Evolutionary conservation across 2,329 filamentous ascomycete genomes (phyloP).

Genomic region (Colletotrichum sp.): DNA sequence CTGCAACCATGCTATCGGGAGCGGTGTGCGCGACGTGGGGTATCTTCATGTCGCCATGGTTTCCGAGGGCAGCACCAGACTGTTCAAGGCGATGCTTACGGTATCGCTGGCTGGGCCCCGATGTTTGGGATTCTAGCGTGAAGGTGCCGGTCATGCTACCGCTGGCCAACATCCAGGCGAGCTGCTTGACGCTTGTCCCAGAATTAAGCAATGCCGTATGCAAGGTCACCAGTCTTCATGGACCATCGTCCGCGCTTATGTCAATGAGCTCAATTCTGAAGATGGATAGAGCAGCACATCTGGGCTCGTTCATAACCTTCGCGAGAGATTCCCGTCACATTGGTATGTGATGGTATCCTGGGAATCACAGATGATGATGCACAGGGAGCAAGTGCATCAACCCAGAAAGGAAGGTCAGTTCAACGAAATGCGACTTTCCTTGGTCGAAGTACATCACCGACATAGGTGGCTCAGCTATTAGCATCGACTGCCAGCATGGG

Average conservation of each 20-base stretch:
- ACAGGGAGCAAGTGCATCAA: neutral
- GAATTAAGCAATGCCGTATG: neutral
- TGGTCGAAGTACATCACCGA: accelerated
- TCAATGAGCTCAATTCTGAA: accelerated
- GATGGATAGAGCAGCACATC: neutral
- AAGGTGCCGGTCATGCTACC: neutral
- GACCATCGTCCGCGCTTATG: accelerated
- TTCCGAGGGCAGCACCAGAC: accelerated
- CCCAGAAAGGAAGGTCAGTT: neutral
- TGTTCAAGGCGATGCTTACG: neutral
- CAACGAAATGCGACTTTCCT: neutral
- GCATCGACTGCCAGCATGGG: neutral
- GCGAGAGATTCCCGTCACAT: neutral
- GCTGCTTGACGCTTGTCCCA: neutral
- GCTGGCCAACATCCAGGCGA: neutral
- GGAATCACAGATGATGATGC: neutral
- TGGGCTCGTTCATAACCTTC: accelerated
- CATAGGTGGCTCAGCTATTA: accelerated
- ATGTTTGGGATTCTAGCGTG: accelerated
- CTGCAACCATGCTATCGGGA: neutral
- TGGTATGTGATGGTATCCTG: no score
- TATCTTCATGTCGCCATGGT: neutral
- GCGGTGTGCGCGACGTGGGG: neutral
- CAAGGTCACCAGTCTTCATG: accelerated
- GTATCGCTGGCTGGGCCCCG: neutral